Conservation (phyloP, 208 protist species). For the Trypanosoma lewisi region DNA sequence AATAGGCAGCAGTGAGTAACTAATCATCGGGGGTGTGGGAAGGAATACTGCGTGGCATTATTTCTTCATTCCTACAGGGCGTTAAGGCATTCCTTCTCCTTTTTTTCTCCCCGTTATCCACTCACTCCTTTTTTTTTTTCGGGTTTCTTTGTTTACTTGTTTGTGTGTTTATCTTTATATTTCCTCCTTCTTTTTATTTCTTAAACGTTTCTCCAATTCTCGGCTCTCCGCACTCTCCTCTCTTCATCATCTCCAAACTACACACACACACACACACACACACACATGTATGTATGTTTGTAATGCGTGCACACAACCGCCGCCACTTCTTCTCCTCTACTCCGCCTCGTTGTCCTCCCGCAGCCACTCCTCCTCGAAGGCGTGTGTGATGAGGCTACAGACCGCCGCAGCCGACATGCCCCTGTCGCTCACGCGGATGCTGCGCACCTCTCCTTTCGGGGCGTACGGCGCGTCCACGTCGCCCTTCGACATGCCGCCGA, state of each 20-base stretch:
- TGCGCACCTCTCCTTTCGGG: constrained; percentile 49
- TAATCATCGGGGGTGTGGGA: too few species aligned
- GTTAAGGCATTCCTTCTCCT: too few species aligned
- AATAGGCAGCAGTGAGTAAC: too few species aligned
- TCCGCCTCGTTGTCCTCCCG: constrained; percentile 69
- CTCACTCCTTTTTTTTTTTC: constrained; percentile 20
- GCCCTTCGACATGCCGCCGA: constrained; percentile 85
- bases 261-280: background rate
- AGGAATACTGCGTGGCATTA: too few species aligned
- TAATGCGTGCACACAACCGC: too few species aligned
- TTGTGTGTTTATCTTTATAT: too few species aligned
- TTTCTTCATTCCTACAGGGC: too few species aligned
- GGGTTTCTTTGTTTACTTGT: constrained; percentile 13
- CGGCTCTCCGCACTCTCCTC: too few species aligned
- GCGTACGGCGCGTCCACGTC: constrained; percentile 77
- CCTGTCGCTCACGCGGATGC: constrained; percentile 65
- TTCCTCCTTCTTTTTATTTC: too few species aligned
- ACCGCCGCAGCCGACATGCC: constrained; percentile 85
- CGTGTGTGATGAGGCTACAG: constrained; percentile 63
- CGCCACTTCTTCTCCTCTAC: too few species aligned
- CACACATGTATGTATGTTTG: too few species aligned
- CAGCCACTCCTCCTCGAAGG: constrained; percentile 86
- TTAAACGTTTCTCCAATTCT: too few species aligned
- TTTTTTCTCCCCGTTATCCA: background rate
- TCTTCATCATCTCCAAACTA: constrained; percentile 7